phyloP scores from a whole-genome alignment of 2,329 filamentous ascomycete genomes.

The Dothistroma pini region DNA sequence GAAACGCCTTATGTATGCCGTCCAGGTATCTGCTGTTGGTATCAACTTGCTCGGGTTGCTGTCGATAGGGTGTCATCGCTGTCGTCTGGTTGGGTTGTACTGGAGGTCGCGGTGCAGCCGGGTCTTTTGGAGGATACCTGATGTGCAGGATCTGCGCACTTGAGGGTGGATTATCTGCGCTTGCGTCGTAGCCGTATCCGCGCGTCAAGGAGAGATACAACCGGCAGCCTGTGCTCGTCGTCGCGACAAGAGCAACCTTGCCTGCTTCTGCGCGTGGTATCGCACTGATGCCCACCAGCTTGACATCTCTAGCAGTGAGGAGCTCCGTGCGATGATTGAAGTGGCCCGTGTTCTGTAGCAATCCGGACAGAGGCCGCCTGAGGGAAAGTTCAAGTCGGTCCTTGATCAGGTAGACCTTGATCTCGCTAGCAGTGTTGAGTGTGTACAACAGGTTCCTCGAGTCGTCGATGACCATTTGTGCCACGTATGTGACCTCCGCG shows the following conservation, averaged over 20 bases:
- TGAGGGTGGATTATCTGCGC: conserved; percentile 67
- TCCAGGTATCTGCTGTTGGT: conserved; percentile 35
- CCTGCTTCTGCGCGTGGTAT: conserved; percentile 76
- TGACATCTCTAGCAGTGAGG: conserved; percentile 61
- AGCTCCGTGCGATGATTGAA: conserved; percentile 72
- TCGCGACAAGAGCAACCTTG: conserved; percentile 82
- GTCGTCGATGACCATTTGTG: conserved; percentile 83
- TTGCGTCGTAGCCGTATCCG: conserved; percentile 59
- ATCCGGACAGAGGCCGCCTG: conserved; percentile 50
- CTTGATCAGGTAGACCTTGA: conserved; percentile 87
- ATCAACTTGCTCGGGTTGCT: conserved; percentile 28
- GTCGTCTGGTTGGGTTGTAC: conserved; percentile 21
- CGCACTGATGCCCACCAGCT: conserved; percentile 79
- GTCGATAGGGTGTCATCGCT: conserved; percentile 19
- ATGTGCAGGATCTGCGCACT: conserved; percentile 99
- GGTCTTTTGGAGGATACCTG: conserved; percentile 72
- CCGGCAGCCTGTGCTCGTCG: conserved; percentile 84
- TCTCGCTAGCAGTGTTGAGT: conserved; percentile 80
- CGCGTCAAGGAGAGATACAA: conserved; percentile 89
- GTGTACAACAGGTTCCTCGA: conserved; percentile 86
- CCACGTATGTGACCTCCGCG: conserved; percentile 56
- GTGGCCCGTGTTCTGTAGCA: conserved; percentile 73
- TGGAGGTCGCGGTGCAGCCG: conserved; percentile 17
- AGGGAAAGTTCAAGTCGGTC: conserved; percentile 53
- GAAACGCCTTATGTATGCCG: conserved; percentile 36